These are phyloP conservation scores for Emmonsia crescens DNA, from an alignment of 2,329 filamentous ascomycete genomes.

Conservation along the genomic window DNA sequence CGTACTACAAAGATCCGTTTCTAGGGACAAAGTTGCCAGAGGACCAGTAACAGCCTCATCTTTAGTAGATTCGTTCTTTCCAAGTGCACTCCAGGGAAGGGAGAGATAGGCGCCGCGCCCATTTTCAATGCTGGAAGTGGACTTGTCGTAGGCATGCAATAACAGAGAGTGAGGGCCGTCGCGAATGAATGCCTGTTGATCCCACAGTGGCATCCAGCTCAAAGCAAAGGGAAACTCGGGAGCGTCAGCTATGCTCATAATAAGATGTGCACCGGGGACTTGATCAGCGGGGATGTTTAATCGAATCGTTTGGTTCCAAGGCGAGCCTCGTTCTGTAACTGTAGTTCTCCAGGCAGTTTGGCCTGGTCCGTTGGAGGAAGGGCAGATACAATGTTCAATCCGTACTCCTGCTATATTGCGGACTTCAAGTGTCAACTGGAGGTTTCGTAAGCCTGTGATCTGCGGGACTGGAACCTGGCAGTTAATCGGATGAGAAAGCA, in stretches of 20 bases:
- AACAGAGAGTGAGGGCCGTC: conserved; percentile 74
- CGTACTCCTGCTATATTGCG: conserved; percentile 66
- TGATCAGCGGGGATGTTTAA: conserved; percentile 68
- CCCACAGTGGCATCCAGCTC: conserved; percentile 89
- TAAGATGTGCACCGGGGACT: conserved; percentile 71
- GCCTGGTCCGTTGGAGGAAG: conserved; percentile 68
- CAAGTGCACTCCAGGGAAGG: conserved; percentile 64
- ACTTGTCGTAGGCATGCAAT: conserved; percentile 85
- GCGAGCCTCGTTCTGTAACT: conserved; percentile 64
- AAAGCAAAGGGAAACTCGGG: conserved; percentile 83
- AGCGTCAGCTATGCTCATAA: conserved; percentile 79
- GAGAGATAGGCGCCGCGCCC: conserved; percentile 81
- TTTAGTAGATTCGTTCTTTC: conserved; percentile 55
- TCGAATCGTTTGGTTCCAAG: conserved; percentile 81
- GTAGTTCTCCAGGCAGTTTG: conserved; percentile 83
- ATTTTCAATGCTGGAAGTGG: conserved; percentile 59
- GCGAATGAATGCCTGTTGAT: conserved; percentile 74
- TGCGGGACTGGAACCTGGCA: conserved; percentile 67
- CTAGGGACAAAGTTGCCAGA: conserved; percentile 65
- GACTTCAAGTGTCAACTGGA: conserved; percentile 85
- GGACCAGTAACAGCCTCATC: conserved; percentile 66
- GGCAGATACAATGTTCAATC: conserved; percentile 77
- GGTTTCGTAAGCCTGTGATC: conserved; percentile 54
- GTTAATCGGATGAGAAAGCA: conserved; percentile 59
- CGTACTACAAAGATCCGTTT: conserved; percentile 88